A percentile compares a stretch with the other conserved stretches of the same genome.
Evolutionary conservation across 768 basidiomycete genomes (phyloP).

Genomic region (Hypholoma fasciculare): DNA sequence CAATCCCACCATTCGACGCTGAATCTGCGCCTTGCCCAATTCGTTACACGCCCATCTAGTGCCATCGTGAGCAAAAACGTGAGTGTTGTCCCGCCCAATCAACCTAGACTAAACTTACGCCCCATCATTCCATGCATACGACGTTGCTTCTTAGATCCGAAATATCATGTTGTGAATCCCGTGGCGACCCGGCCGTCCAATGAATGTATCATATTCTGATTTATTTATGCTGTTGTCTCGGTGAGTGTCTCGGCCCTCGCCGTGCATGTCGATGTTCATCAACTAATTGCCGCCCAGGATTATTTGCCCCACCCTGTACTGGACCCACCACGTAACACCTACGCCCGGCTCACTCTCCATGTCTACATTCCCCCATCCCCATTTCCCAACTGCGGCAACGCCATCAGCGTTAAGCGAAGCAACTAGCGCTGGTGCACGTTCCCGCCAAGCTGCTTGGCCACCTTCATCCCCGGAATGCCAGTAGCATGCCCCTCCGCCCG

Average conservation of each 20-base stretch:
- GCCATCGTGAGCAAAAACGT: constrained; percentile 72
- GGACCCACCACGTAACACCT: too few relatives aligned
- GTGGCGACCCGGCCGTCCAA: not conserved
- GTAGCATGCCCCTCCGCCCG: too few relatives aligned
- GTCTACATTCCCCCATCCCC: too few relatives aligned
- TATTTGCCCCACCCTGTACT: too few relatives aligned
- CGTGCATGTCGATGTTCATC: not conserved
- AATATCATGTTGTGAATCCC: constrained; percentile 12
- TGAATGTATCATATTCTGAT: not conserved
- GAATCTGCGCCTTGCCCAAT: not conserved
- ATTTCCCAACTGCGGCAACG: too few relatives aligned
- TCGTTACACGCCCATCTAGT: constrained; percentile 32
- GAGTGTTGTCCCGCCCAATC: constrained; percentile 30
- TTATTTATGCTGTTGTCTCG: not conserved
- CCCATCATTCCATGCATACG: not conserved
- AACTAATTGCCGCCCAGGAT: too few relatives aligned
- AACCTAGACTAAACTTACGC: not conserved
- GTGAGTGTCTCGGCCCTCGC: not conserved
- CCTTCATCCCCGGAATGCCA: too few relatives aligned
- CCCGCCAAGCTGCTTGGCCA: too few relatives aligned
- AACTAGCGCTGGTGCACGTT: too few relatives aligned
- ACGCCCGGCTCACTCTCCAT: too few relatives aligned
- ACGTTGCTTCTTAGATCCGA: constrained; percentile 9
- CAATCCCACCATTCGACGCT: not conserved
- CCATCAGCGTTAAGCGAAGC: too few relatives aligned